Percentiles rank a stretch among this genome's conserved stretches.
Conservation (phyloP, 2,329 filamentous ascomycete genomes). For the Trichophyton verrucosum region DNA sequence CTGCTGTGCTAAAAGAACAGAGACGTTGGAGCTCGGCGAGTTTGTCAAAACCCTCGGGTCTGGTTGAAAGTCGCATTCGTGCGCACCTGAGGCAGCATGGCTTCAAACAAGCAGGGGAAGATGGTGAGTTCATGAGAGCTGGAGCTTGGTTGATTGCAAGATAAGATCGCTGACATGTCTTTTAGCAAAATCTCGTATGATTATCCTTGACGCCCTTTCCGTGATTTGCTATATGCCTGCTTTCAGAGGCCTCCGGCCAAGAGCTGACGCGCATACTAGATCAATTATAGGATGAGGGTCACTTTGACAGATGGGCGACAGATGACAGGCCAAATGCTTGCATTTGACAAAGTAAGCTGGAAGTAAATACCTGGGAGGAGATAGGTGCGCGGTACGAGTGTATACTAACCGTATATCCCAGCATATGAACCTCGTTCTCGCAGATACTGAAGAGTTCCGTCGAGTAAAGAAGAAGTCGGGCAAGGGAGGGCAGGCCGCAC, state of each 20-base stretch:
- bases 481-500: constrained; percentile 45
- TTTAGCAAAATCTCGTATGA: constrained; percentile 53
- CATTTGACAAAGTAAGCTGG: constrained; percentile 75
- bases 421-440: constrained; percentile 99
- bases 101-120: constrained; percentile 89
- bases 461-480: constrained; percentile 73
- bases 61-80: constrained; percentile 32
- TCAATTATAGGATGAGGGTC: constrained; percentile 98
- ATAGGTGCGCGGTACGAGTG: not conserved
- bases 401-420: constrained; percentile 25
- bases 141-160: constrained; percentile 31
- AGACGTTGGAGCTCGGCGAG: not conserved
- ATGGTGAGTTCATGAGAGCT: constrained; percentile 59
- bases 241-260: not conserved
- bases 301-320: constrained; percentile 90
- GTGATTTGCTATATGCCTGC: not conserved
- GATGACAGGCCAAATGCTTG: constrained; percentile 96
- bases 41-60: not conserved
- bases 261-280: constrained; percentile 42
- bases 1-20: not conserved
- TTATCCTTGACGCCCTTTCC: not conserved
- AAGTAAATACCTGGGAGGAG: not conserved
- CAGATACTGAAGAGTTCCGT: constrained; percentile 96
- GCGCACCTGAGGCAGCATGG: constrained; percentile 43
- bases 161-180: constrained; percentile 43